A percentile compares a stretch with the other conserved stretches of the same genome.
Evolutionary conservation across 2,329 filamentous ascomycete species (phyloP).

Genomic region (Akanthomyces muscarius): DNA sequence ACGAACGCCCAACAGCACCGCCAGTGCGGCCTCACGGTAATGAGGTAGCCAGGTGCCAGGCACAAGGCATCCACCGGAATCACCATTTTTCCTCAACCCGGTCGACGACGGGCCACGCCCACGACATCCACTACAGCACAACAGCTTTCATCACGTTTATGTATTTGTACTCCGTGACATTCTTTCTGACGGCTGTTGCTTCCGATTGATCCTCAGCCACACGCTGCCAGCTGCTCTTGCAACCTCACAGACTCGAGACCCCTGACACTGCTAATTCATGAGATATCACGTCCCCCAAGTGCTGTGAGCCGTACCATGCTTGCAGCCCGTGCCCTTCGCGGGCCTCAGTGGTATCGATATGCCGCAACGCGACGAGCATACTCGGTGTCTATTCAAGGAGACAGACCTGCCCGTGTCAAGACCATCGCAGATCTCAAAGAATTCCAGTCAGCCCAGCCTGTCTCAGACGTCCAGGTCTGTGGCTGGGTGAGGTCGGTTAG

Average conservation of each 20-base stretch:
- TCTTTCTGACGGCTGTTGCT: not conserved
- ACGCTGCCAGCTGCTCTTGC: not conserved
- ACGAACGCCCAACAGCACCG: not conserved
- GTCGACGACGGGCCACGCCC: not conserved
- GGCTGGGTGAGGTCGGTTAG: conserved; percentile 82
- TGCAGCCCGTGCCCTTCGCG: not conserved
- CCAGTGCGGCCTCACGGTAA: not conserved
- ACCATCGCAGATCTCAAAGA: conserved; percentile 55
- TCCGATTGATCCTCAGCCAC: not conserved
- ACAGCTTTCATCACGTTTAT: not conserved
- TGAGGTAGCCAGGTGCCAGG: not conserved
- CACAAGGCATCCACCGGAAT: conserved; percentile 3
- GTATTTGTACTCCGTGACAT: not conserved
- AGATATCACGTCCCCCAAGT: not conserved
- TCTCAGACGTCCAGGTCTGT: conserved; percentile 57
- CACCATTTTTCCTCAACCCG: conserved; percentile 10
- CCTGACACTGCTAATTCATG: not conserved
- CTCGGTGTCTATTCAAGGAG: conserved; percentile 31
- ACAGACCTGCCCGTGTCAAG: conserved; percentile 30
- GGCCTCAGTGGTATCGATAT: not conserved
- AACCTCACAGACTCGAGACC: not conserved
- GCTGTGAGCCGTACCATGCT: conserved; percentile 3
- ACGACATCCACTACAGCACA: not conserved
- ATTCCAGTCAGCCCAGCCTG: conserved; percentile 42
- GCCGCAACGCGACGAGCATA: conserved; percentile 25